Evolutionary conservation across 352 stramenopile species (phyloP), one percentile per base, ranked within the genome.

Genomic region (Hyaloperonospora arabidopsidis): DNA sequence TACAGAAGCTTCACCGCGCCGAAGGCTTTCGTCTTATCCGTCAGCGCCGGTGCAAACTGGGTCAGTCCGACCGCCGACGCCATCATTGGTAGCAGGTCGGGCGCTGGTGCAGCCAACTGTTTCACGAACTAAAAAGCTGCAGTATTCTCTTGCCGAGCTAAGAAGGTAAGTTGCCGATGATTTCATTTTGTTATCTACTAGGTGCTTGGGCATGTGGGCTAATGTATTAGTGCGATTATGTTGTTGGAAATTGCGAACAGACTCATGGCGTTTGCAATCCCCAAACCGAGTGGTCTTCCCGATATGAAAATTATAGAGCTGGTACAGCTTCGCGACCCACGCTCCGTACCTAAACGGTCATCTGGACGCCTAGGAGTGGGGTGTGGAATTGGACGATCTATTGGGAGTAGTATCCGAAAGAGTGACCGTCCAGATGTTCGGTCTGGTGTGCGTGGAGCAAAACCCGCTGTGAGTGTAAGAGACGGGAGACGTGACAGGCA

Each of bases 291-390:
- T 25, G 75, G 89, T 57, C 58, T 89, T 1, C 66, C 62, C 14
- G 65, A 86, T 52, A 92, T 88, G 78, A 84, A 65, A 32, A 77
- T 91, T 14, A 59, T 68, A n/a, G 71, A 86, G 47, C 63, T 83
- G 0, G 74, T 67, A 54, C 63, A 86, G 61, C 49, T 84, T 18
- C 59, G 63, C 13, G 57, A 73, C 32, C 62, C 68, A n/a, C 41
- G 18, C 28, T 68, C 56, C 17, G 58, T 60, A n/a, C 41, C 40
- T 10, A 72, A 69, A 55, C 64, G 55, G 18, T 70, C 60, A 47
- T 49, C 50, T 39, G 49, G 36, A 47, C 57, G 53, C 54, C 41
- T 72, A 43, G 57, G 57, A 44, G 52, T 36, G 23, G 55, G 50
- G 4, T 50, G 58, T 54, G 45, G 41, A 7, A 59, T 54, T 44